Evolutionary conservation across 2,329 filamentous ascomycete species (phyloP).

Genomic region (Neospermospora avenae): DNA sequence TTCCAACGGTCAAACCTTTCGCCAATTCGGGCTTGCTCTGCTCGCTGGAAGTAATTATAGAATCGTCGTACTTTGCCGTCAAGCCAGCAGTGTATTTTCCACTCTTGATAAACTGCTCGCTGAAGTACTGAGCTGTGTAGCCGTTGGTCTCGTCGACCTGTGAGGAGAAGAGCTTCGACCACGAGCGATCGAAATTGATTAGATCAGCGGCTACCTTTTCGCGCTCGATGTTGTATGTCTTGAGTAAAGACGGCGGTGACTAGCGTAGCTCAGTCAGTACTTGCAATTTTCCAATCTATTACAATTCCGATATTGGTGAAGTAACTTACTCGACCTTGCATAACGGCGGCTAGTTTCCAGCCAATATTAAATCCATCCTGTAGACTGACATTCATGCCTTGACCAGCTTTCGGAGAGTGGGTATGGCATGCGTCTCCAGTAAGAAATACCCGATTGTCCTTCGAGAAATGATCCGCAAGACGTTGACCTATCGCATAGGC

Average conservation of each 20-base stretch:
- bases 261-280: background rate
- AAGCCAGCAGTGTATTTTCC: conserved; percentile 59
- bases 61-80: conserved; percentile 52
- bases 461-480: conserved; percentile 55
- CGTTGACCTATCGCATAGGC: conserved; percentile 57
- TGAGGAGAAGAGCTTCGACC: conserved; percentile 50
- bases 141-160: conserved; percentile 38
- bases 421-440: conserved; percentile 57
- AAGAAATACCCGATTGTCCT: conserved; percentile 50
- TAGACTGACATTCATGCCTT: conserved; percentile 55
- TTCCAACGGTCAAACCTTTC: conserved; percentile 45
- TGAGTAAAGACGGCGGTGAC: conserved; percentile 39
- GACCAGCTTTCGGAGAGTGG: conserved; percentile 60
- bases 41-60: conserved; percentile 41
- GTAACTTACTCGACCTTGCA: conserved; percentile 41
- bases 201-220: conserved; percentile 52
- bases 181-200: conserved; percentile 57
- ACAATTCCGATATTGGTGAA: background rate
- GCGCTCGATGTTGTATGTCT: conserved; percentile 53
- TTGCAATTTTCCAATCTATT: no score
- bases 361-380: conserved; percentile 61
- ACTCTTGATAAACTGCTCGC: conserved; percentile 54
- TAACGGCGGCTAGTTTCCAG: conserved; percentile 53
- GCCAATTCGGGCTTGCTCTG: conserved; percentile 39
- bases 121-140: conserved; percentile 46